Conservation (phyloP, 2,329 filamentous ascomycete genomes). For the Thielaviopsis musarum region DNA sequence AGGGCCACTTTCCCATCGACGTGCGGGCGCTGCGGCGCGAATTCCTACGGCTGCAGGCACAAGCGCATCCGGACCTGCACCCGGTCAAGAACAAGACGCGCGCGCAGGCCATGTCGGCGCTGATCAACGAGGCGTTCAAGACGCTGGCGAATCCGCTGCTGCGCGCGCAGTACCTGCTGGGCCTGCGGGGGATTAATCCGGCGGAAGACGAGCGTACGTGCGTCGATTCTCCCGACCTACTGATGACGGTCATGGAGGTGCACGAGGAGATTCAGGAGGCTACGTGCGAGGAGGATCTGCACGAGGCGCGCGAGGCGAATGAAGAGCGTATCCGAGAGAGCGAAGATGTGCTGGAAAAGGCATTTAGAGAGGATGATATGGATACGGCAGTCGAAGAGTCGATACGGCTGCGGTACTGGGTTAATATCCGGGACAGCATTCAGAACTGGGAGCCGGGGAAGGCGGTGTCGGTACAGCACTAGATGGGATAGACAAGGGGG, state of each 20-base stretch:
- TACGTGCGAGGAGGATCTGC: conserved; percentile 45
- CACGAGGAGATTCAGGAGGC: conserved; percentile 61
- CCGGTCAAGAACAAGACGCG: conserved; percentile 32
- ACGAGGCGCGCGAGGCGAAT: conserved; percentile 45
- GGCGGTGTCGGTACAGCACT: conserved; percentile 36
- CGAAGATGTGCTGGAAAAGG: conserved; percentile 42
- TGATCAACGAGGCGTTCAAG: conserved; percentile 83
- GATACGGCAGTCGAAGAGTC: conserved; percentile 53
- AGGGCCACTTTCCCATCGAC: conserved; percentile 60
- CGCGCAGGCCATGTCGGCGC: conserved; percentile 63
- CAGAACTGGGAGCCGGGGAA: conserved; percentile 72
- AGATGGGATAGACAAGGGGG: background rate
- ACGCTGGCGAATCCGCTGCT: conserved; percentile 63
- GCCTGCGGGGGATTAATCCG: conserved; percentile 58
- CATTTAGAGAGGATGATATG: conserved; percentile 51
- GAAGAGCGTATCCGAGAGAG: conserved; percentile 46
- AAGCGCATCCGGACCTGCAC: conserved; percentile 57
- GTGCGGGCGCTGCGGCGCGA: conserved; percentile 56
- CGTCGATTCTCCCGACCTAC: conserved; percentile 48
- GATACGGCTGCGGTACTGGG: conserved; percentile 74
- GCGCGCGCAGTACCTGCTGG: conserved; percentile 77
- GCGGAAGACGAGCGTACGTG: conserved; percentile 61
- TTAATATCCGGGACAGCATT: conserved; percentile 67
- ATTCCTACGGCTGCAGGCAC: conserved; percentile 69
- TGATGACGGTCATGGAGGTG: conserved; percentile 68